Conservation (phyloP, 345 rosid species). For the Melaleuca alternifolia region DNA sequence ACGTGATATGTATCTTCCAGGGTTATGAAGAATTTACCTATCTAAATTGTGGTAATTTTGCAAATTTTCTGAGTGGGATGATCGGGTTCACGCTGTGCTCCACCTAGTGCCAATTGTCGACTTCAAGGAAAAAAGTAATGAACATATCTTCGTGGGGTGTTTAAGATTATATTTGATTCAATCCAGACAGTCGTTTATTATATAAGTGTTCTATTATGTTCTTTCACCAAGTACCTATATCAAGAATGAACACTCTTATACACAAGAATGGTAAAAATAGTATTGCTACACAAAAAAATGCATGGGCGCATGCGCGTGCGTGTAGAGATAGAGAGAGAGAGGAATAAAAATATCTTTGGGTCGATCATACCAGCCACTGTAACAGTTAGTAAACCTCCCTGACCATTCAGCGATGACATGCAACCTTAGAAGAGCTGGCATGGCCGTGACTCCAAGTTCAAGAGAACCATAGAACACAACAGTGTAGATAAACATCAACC, state of each 20-base stretch:
- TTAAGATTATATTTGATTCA: neutral
- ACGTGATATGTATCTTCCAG: neutral
- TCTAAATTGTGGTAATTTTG: neutral
- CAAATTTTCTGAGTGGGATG: neutral
- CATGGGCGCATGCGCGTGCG: neutral
- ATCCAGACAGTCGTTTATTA: neutral
- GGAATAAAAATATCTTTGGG: neutral
- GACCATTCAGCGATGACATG: neutral
- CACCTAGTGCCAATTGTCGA: constrained; percentile 13
- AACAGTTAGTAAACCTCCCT: neutral
- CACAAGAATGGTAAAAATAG: neutral
- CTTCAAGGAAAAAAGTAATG: constrained; percentile 2
- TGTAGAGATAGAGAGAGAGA: neutral
- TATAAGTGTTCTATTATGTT: neutral
- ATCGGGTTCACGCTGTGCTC: constrained; percentile 18
- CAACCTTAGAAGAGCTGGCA: neutral
- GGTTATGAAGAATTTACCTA: neutral
- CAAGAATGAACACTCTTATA: neutral
- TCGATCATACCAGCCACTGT: neutral
- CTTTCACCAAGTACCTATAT: neutral
- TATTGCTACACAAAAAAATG: neutral
- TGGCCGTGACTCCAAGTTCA: neutral
- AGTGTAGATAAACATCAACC: neutral
- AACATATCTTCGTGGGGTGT: neutral
- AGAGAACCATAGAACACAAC: neutral